These are phyloP conservation scores for Periconia macrospinosa DNA, from an alignment of 2,329 filamentous ascomycete species.

Conservation along the genomic window DNA sequence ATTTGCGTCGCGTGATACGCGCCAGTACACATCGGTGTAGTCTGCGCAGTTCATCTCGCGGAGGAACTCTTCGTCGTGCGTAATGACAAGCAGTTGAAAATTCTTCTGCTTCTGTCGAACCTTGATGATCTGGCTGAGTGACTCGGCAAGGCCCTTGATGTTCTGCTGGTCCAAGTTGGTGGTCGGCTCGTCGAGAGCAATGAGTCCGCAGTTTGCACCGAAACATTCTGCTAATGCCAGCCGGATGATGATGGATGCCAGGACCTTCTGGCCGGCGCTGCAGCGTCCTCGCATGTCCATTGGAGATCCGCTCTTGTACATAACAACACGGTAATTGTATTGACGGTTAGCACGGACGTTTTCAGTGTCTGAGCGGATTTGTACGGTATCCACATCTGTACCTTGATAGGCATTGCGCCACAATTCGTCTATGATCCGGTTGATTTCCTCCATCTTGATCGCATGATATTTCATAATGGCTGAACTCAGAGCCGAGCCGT, in stretches of 20 bases:
- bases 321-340: slow-evolving; percentile 96
- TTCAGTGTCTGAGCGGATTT: slow-evolving; percentile 91
- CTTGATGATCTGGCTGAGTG: slow-evolving; percentile 84
- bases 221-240: slow-evolving; percentile 96
- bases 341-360: slow-evolving; percentile 71
- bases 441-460: slow-evolving; percentile 98
- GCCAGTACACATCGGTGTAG: slow-evolving; percentile 89
- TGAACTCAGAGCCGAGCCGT: slow-evolving; percentile 82
- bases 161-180: slow-evolving; percentile 97
- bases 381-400: slow-evolving; percentile 94
- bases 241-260: slow-evolving; percentile 96
- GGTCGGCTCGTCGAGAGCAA: slow-evolving; percentile 95
- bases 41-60: slow-evolving; percentile 91
- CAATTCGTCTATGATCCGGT: slow-evolving; percentile 90
- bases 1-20: slow-evolving; percentile 77
- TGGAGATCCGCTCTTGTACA: slow-evolving; percentile 95
- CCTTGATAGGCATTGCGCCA: slow-evolving; percentile 97
- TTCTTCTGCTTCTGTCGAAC: slow-evolving; percentile 82
- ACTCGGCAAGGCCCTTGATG: slow-evolving; percentile 83
- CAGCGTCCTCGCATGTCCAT: slow-evolving; percentile 99
- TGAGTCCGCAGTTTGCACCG: slow-evolving; percentile 91
- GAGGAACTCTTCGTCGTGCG: slow-evolving; percentile 96
- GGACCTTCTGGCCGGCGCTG: slow-evolving; percentile 93
- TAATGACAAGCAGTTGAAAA: slow-evolving; percentile 98
- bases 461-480: slow-evolving; percentile 97